phyloP scores from a whole-genome alignment of 108 stramenopile genomes.

The Licmophora abbreviata region DNA sequence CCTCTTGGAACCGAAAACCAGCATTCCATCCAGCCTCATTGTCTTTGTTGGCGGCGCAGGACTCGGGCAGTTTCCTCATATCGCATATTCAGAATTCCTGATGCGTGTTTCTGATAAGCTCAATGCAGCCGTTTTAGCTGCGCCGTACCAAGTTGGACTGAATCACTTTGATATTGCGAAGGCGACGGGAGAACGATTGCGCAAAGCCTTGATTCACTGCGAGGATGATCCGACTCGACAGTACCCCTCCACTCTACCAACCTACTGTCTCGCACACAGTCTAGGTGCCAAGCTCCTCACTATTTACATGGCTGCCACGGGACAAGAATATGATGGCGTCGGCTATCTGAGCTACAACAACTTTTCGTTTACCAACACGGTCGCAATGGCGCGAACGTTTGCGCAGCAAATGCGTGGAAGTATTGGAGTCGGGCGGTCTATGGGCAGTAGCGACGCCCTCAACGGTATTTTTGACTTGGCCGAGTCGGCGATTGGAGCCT shows the following conservation, averaged over 20 bases:
- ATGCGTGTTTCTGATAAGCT: slow-evolving; percentile 31
- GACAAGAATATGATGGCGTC: slow-evolving; percentile 49
- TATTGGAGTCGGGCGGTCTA: slow-evolving; percentile 8
- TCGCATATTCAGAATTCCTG: slow-evolving; percentile 63
- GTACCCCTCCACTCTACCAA: slow-evolving; percentile 38
- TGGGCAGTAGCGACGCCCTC: too few relatives aligned
- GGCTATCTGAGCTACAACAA: slow-evolving; percentile 74
- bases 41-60: slow-evolving; percentile 79
- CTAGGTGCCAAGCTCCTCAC: slow-evolving; percentile 64
- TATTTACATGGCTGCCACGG: slow-evolving; percentile 65
- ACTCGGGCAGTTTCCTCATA: slow-evolving; percentile 73
- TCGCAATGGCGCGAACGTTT: slow-evolving; percentile 56
- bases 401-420: slow-evolving; percentile 38
- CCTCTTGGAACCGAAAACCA: slow-evolving; percentile 54
- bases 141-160: slow-evolving; percentile 61
- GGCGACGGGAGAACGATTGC: slow-evolving; percentile 41
- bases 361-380: slow-evolving; percentile 63
- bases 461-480: slow-evolving; percentile 62
- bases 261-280: slow-evolving; percentile 54
- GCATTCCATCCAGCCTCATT: slow-evolving; percentile 62
- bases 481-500: slow-evolving; percentile 47
- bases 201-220: slow-evolving; percentile 44
- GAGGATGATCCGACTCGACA: slow-evolving; percentile 51
- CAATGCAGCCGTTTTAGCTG: slow-evolving; percentile 66
- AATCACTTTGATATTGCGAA: slow-evolving; percentile 75